Conservation (phyloP, 352 stramenopile species). For the Phytophthora multivora region DNA sequence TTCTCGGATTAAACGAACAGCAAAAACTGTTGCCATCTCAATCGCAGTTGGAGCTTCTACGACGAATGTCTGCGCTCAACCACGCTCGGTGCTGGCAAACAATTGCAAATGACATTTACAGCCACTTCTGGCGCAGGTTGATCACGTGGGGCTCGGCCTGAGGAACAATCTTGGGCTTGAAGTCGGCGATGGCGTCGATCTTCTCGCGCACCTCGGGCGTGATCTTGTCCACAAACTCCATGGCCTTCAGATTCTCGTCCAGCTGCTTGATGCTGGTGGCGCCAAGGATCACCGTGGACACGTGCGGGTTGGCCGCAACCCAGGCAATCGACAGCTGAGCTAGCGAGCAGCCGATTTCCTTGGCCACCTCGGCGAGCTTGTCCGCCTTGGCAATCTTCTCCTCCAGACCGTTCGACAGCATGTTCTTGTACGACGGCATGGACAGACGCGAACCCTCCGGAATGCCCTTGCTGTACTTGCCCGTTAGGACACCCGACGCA, state of each 20-base stretch:
- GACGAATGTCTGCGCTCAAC: not conserved
- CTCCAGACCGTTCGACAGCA: constrained; percentile 55
- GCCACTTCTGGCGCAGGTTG: constrained; percentile 39
- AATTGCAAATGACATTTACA: constrained; percentile 26
- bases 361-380: constrained; percentile 56
- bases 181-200: constrained; percentile 73
- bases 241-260: constrained; percentile 76
- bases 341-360: constrained; percentile 64
- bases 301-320: constrained; percentile 56
- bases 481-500: constrained; percentile 69
- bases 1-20: not conserved
- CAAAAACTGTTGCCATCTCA: not conserved
- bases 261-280: constrained; percentile 68
- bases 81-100: not conserved
- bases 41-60: not conserved
- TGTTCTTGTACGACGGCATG: constrained; percentile 52
- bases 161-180: constrained; percentile 37
- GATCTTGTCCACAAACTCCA: constrained; percentile 70
- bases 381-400: constrained; percentile 52
- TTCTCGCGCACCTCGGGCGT: constrained; percentile 68
- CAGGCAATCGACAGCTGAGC: constrained; percentile 69
- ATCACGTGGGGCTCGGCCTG: constrained; percentile 38
- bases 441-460: constrained; percentile 70
- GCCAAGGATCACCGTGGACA: constrained; percentile 67
- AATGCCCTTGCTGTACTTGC: constrained; percentile 84